These are phyloP conservation scores for Xanthoconium separans DNA, from an alignment of 1,284 basidiomycete genomes.

Conservation along the genomic window DNA sequence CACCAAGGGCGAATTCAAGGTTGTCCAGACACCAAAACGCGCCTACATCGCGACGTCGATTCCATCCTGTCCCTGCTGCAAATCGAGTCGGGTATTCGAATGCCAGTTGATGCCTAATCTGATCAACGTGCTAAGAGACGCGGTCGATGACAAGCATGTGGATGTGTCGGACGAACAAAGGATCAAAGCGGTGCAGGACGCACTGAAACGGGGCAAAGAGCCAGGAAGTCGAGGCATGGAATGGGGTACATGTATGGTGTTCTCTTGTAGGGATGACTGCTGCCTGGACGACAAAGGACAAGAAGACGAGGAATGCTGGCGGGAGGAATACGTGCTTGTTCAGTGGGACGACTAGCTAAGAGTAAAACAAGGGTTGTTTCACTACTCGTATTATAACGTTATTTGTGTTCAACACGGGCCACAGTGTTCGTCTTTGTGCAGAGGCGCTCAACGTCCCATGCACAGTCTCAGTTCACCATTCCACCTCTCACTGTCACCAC, in stretches of 20 bases:
- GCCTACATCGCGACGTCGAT: slow-evolving; percentile 49
- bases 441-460: slow-evolving; percentile 25
- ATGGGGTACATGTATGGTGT: slow-evolving; percentile 82
- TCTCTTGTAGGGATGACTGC: slow-evolving; percentile 77
- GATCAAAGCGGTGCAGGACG: slow-evolving; percentile 51
- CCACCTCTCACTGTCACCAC: slow-evolving; percentile 18
- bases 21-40: slow-evolving; percentile 46
- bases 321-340: slow-evolving; percentile 69
- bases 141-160: slow-evolving; percentile 24
- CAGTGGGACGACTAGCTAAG: slow-evolving; percentile 59
- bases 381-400: slow-evolving; percentile 18
- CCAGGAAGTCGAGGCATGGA: slow-evolving; percentile 61
- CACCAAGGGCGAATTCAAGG: slow-evolving; percentile 59
- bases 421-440: slow-evolving; percentile 15
- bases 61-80: slow-evolving; percentile 60
- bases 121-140: slow-evolving; percentile 61
- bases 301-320: slow-evolving; percentile 56
- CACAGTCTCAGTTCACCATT: slow-evolving; percentile 18
- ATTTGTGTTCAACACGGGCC: slow-evolving; percentile 17
- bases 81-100: slow-evolving; percentile 67
- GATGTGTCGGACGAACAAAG: slow-evolving; percentile 55
- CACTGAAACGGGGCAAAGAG: slow-evolving; percentile 44
- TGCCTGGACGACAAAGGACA: slow-evolving; percentile 42
- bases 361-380: too few species aligned
- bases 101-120: slow-evolving; percentile 87